Evolutionary conservation across 2,329 filamentous ascomycete species (phyloP).

Genomic region (Penicillium fuscoglaucum): DNA sequence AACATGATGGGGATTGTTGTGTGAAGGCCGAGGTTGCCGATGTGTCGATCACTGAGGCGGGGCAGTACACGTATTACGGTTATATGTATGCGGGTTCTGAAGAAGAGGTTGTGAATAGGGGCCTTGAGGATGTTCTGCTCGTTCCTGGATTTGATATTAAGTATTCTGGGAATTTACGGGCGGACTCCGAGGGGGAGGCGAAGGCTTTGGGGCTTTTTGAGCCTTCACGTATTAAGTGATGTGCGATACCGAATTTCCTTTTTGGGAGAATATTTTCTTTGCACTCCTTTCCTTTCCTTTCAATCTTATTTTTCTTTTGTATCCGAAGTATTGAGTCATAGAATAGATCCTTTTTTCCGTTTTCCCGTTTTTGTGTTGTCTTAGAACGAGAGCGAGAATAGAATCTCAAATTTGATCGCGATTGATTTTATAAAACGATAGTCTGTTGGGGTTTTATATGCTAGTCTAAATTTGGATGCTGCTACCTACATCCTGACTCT

Average conservation of each 20-base stretch:
- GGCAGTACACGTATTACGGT: slow-evolving; percentile 2
- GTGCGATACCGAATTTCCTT: not conserved
- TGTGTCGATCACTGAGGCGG: not conserved
- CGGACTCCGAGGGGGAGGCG: not conserved
- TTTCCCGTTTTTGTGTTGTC: not conserved
- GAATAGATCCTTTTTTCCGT: not conserved
- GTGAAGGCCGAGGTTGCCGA: not conserved
- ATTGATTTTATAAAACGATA: not conserved
- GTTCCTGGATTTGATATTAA: slow-evolving; percentile 5
- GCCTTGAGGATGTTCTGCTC: not conserved
- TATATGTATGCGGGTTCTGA: slow-evolving; percentile 4
- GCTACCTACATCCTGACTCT: not conserved
- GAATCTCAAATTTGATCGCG: not conserved
- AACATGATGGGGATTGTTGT: slow-evolving; percentile 2
- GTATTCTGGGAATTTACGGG: slow-evolving; percentile 4
- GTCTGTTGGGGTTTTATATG: not conserved
- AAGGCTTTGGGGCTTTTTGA: slow-evolving; percentile 2
- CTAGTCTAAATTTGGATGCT: not conserved
- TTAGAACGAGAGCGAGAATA: not conserved
- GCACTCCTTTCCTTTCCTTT: not conserved
- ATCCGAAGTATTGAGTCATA: not conserved
- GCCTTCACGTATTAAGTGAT: not conserved
- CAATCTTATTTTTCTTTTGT: not conserved
- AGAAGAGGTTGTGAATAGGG: slow-evolving; percentile 1
- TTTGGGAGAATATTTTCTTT: not conserved